Evolutionary conservation across 192 early-diverging fungal species (phyloP).

Genomic region (Podila horticola): DNA sequence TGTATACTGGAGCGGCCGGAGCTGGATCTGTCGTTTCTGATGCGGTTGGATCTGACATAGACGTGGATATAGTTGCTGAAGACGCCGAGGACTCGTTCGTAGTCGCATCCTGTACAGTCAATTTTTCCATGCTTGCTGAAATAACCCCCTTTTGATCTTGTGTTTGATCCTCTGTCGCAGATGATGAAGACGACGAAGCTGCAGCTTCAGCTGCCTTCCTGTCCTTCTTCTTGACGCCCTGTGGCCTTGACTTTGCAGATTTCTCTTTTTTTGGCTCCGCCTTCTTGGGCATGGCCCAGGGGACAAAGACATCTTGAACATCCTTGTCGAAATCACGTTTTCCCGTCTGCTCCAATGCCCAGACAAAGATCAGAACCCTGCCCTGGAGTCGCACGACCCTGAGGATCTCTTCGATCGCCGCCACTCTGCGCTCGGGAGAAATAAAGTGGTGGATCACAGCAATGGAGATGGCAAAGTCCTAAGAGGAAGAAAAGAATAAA

Average conservation of each 20-base stretch:
- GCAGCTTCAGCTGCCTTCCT: slow-evolving; percentile 23
- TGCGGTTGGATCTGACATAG: slow-evolving; percentile 6
- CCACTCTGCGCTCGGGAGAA: slow-evolving; percentile 72
- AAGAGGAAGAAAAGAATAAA: background rate
- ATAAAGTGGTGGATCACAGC: slow-evolving; percentile 97
- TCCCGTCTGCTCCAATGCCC: slow-evolving; percentile 93
- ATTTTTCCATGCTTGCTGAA: slow-evolving; percentile 3
- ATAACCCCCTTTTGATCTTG: background rate
- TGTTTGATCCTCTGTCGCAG: background rate
- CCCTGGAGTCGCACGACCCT: slow-evolving; percentile 79
- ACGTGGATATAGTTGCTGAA: background rate
- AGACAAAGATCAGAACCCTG: slow-evolving; percentile 87
- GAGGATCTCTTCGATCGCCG: slow-evolving; percentile 82
- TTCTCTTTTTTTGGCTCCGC: slow-evolving; percentile 41
- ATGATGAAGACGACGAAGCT: background rate
- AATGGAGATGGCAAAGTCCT: slow-evolving; percentile 96
- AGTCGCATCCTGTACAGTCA: slow-evolving; percentile 1
- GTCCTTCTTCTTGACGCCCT: slow-evolving; percentile 59
- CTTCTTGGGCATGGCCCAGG: slow-evolving; percentile 82
- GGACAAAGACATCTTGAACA: slow-evolving; percentile 93
- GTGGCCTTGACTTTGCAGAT: slow-evolving; percentile 28
- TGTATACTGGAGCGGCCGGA: slow-evolving; percentile 25
- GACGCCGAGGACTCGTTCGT: background rate
- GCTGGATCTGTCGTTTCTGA: slow-evolving; percentile 14
- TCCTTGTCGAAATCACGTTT: slow-evolving; percentile 82